phyloP scores from a whole-genome alignment of 2,329 filamentous ascomycete genomes.

The Monosporascus sp. region DNA sequence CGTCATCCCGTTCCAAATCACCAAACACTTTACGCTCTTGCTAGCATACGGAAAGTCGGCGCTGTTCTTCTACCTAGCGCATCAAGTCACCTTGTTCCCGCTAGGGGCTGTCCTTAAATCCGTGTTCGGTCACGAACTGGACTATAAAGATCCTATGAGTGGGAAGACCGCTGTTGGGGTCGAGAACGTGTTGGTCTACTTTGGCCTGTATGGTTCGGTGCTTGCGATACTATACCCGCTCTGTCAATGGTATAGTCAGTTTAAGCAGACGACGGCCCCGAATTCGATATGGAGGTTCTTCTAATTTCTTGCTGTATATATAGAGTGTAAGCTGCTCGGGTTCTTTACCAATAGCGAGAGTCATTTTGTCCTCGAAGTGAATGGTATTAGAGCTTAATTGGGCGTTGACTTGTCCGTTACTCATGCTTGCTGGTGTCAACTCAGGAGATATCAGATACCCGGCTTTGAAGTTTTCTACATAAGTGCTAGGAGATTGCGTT shows the following conservation, averaged over 20 bases:
- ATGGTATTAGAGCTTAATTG: no score
- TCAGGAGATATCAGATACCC: no score
- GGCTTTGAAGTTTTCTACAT: no score
- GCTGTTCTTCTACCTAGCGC: constrained; percentile 40
- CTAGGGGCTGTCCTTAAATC: constrained; percentile 19
- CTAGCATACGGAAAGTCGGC: constrained; percentile 41
- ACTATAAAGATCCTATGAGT: constrained; percentile 18
- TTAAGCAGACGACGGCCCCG: constrained; percentile 35
- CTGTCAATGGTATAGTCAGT: constrained; percentile 36
- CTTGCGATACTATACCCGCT: constrained; percentile 37
- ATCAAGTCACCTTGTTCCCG: constrained; percentile 30
- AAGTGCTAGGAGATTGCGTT: no score
- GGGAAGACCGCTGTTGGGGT: constrained; percentile 26
- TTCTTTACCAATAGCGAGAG: no score
- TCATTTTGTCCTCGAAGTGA: no score
- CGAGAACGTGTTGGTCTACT: constrained; percentile 33
- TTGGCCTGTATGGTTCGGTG: constrained; percentile 29
- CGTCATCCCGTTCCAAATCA: constrained; percentile 25
- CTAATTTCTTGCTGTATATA: constrained; percentile 14
- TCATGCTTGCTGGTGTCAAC: no score
- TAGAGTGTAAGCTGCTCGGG: no score
- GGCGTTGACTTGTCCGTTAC: no score
- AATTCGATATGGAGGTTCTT: constrained; percentile 45
- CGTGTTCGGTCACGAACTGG: constrained; percentile 32
- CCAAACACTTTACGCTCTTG: constrained; percentile 29